Evolutionary conservation across 106 monocot species (phyloP), one percentile per base, ranked within the genome.

Genomic region (Acorus calamus): DNA sequence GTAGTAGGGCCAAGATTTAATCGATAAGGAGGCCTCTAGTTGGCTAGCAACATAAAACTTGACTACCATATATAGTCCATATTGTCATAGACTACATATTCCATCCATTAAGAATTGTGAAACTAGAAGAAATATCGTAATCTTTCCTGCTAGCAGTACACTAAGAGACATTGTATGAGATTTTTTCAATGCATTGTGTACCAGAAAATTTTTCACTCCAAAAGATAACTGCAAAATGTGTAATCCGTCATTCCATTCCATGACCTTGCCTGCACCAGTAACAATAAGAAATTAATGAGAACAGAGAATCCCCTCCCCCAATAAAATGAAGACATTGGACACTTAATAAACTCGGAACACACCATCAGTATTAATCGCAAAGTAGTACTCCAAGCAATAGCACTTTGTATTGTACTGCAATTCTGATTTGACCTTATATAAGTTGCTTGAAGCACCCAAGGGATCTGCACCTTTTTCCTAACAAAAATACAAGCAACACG

Each of bases 141-240:
- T 28, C 1, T 28, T 28, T 28, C 28, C 28, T 28, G 28, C 0
- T 28, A 28, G 28, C 28, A 28, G 28, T 28, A 28, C 28, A 28
- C 28, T 28, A 28, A 28, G 28, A 28, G 28, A 28, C 28, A 28
- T 28, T 1, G 28, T 28, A 28, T 28, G 28, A 28, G 28, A 28
- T 28, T 0, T 0, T 28, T 28, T 28, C 28, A 28, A 28, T 28
- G 28, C 28, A 28, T 28, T 28, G 28, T 50, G 13, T 91, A 96
- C 96, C 87, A 96, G 52, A 79, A 96, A 96, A 9, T 91, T 87
- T 62, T 81, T 65, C 13, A 96, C 84, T 74, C 90, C 96, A 73
- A 96, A 96, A 2, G 82, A 88, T 65, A 87, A 60, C 55, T 96
- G 96, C 67, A 96, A 52, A 60, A 64, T 74, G 62, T 90, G 90